Percentiles rank a stretch among this genome's conserved stretches.
These are phyloP conservation scores for Pseudomonodictys pantanalensis DNA, from an alignment of 495 filamentous ascomycete genomes.

Conservation along the genomic window DNA sequence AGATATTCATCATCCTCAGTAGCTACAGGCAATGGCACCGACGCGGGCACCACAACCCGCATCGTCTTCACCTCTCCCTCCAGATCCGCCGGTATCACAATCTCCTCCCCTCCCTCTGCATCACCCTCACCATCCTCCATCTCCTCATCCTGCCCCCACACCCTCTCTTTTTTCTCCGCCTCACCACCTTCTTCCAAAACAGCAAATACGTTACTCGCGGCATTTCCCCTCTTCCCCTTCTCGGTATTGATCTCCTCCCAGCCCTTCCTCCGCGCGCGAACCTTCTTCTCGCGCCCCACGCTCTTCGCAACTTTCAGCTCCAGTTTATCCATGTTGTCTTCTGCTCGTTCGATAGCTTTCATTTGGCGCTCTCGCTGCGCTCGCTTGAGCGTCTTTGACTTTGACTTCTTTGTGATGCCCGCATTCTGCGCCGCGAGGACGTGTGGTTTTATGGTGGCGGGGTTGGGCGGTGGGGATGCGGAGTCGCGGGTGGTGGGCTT, in stretches of 20 bases:
- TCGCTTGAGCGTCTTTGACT: slow-evolving; percentile 57
- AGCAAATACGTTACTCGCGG: no score
- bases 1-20: slow-evolving; percentile 27
- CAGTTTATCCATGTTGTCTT: slow-evolving; percentile 64
- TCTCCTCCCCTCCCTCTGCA: background rate
- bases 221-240: slow-evolving; percentile 19
- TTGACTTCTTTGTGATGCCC: slow-evolving; percentile 63
- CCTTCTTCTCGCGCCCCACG: slow-evolving; percentile 55
- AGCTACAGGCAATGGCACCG: slow-evolving; percentile 23
- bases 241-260: slow-evolving; percentile 37
- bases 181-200: slow-evolving; percentile 17
- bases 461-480: slow-evolving; percentile 36
- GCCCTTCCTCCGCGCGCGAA: slow-evolving; percentile 45
- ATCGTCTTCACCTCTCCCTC: slow-evolving; percentile 1
- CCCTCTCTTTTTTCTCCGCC: slow-evolving; percentile 22
- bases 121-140: slow-evolving; percentile 32
- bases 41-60: slow-evolving; percentile 10
- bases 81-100: background rate
- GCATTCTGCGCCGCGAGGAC: slow-evolving; percentile 60
- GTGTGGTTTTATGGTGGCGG: slow-evolving; percentile 54
- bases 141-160: slow-evolving; percentile 43
- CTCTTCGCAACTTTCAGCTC: slow-evolving; percentile 69
- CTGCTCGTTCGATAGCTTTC: slow-evolving; percentile 71
- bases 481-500: slow-evolving; percentile 29
- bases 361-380: slow-evolving; percentile 66